Percentiles rank a stretch among this genome's conserved stretches.
phyloP scores from a whole-genome alignment of 768 basidiomycete species.

The Boletales sp. region DNA sequence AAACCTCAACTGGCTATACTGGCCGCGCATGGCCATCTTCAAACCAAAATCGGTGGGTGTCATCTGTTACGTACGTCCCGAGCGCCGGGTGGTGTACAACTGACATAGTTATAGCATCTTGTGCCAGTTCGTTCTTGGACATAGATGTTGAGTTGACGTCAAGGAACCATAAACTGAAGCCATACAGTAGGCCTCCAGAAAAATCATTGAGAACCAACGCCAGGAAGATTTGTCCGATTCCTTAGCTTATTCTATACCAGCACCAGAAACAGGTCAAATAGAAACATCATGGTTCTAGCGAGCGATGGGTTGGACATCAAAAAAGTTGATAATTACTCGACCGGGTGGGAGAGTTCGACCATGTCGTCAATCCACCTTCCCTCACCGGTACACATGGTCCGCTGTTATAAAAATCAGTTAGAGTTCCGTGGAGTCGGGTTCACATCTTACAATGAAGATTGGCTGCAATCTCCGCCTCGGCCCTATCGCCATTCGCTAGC shows the following conservation, averaged over 20 bases:
- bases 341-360: slow-evolving; percentile 8
- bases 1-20: not conserved
- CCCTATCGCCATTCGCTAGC: slow-evolving; percentile 91
- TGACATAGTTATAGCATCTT: not conserved
- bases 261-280: slow-evolving; percentile 1
- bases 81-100: not conserved
- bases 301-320: slow-evolving; percentile 5
- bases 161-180: not conserved
- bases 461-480: slow-evolving; percentile 97
- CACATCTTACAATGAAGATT: slow-evolving; percentile 68
- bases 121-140: not conserved
- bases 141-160: not conserved
- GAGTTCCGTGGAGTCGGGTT: slow-evolving; percentile 8
- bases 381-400: slow-evolving; percentile 84
- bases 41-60: not conserved
- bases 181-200: not conserved
- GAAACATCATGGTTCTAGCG: not conserved
- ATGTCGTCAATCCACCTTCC: slow-evolving; percentile 2
- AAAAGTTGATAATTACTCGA: slow-evolving; percentile 23
- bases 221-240: not conserved
- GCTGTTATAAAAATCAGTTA: slow-evolving; percentile 41
- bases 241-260: not conserved
- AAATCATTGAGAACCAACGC: not conserved
- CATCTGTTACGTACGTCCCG: not conserved
- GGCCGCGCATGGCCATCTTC: not conserved